Evolutionary conservation across 208 protist species (phyloP), one percentile per base, ranked within the genome.

Genomic region (Trypanosoma cruzi): DNA sequence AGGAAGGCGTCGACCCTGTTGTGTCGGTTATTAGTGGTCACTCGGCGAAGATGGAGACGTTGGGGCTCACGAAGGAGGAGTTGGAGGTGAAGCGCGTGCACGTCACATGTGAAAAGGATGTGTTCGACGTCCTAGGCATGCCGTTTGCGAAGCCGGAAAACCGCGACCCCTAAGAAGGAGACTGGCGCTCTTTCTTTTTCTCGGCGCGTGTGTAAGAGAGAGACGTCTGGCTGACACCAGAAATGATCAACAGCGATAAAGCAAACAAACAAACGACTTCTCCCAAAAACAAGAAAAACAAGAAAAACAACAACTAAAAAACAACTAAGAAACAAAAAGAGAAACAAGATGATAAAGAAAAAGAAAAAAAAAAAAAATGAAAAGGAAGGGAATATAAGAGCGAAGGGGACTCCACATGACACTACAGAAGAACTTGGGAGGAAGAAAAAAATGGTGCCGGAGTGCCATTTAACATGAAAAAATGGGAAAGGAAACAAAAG

Each of bases 121-220:
- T 96, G 24, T 96, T 96, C 63, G 91, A 94, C 50, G 86, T 85
- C 13, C 80, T 96, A 29, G 89, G 89, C 14, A 94, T 94, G 87
- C 85, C 88, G 26, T 94, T 86, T 71, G 84, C 84, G 1, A 90
- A 90, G 65, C 90, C 90, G 0, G 90, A 96, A 69, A 93, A 96
- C 66, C 86, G 89, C 13, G 89, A 95, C 57, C 89, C 89, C 42
- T 93, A 90, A 79, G 66, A 31, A 32, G 22, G 48, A 20, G n/a
- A 62, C n/a, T n/a, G n/a, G n/a, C n/a, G n/a, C n/a, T n/a, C n/a
- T n/a, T n/a, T n/a, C n/a, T n/a, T 31, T 56, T 14, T 56, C 1
- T 2, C 1, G 22, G 52, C 29, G 24, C 31, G 52, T 59, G 54
- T 40, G 54, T 59, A n/a, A n/a, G n/a, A n/a, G 29, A 37, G 54